Evolutionary conservation across 2,329 filamentous ascomycete species (phyloP), one percentile per base, ranked within the genome.

Genomic region (Epichloe festucae): DNA sequence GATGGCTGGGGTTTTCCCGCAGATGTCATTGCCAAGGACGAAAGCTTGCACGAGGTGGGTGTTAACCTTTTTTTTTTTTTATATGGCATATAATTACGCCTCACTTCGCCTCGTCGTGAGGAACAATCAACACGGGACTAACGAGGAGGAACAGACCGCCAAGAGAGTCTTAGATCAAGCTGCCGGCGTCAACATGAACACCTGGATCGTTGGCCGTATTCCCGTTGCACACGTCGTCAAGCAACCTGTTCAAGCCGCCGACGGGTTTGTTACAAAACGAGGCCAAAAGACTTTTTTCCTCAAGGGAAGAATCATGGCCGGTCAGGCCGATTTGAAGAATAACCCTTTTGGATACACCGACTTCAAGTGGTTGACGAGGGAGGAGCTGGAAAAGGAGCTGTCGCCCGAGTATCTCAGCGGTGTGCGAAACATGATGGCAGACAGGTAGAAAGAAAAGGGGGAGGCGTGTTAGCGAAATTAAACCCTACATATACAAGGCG

Each of bases 131-230:
- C n/a, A 42, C 17, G 17, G 14, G 21, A 42, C 54, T 52, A 53
- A 54, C 15, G 17, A 14, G 39, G 1, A 40, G 38, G 14, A 10
- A 55, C 60, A 98, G 93, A 84, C 87, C 44, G 89, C 91, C 39
- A 80, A 89, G 64, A 80, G 89, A 54, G 82, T 89, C 51, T 75
- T 97, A 23, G 75, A 84, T 49, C 77, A 87, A 61, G 75, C 88
- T 3, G 89, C 85, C 10, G 93, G 93, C 53, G 72, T 87, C 55
- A 94, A 98, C 76, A 97, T 98, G 90, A 97, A 97, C 74, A 96
- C 89, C 51, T 98, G 93, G 90, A 81, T 97, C 59, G 87, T 98
- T 49, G 91, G 89, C 54, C 89, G 89, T 61, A 85, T 86, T 53
- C 93, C 93, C 11, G 79, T 96, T 53, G 91, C 90, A 27, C 86